These are phyloP conservation scores for Ambrosiella beaveri DNA, from an alignment of 2,329 filamentous ascomycete species.

Conservation along the genomic window DNA sequence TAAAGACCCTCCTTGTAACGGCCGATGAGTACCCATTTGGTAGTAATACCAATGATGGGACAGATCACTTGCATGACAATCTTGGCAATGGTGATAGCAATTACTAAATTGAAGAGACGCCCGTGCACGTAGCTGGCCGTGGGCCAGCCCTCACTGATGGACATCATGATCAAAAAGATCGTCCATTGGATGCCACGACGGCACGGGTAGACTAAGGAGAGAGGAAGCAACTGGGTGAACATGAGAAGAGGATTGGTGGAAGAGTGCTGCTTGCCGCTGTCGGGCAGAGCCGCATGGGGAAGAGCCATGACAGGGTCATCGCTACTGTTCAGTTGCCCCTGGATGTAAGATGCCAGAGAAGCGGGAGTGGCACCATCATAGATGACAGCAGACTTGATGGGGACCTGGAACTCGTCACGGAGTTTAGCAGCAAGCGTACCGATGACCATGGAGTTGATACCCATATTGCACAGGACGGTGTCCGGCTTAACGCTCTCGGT, in stretches of 20 bases:
- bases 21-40: conserved; percentile 39
- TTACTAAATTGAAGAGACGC: conserved; percentile 30
- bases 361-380: conserved; percentile 31
- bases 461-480: conserved; percentile 34
- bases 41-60: conserved; percentile 30
- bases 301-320: conserved; percentile 11
- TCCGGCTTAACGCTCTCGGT: conserved; percentile 20
- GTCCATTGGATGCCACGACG: conserved; percentile 35
- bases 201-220: conserved; percentile 32
- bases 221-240: conserved; percentile 32
- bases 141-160: conserved; percentile 23
- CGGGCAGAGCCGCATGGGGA: conserved; percentile 16
- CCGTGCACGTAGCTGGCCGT: conserved; percentile 25
- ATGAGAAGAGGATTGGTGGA: conserved; percentile 33
- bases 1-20: conserved; percentile 34
- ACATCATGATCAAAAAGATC: conserved; percentile 30
- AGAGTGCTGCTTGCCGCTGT: conserved; percentile 26
- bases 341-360: conserved; percentile 24
- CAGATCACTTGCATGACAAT: conserved; percentile 23
- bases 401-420: conserved; percentile 30
- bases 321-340: conserved; percentile 17
- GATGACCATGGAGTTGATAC: conserved; percentile 36
- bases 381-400: conserved; percentile 32
- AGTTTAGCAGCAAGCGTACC: conserved; percentile 34
- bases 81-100: conserved; percentile 28